Conservation (phyloP, 2,329 filamentous ascomycete species). For the Colletotrichum godetiae region DNA sequence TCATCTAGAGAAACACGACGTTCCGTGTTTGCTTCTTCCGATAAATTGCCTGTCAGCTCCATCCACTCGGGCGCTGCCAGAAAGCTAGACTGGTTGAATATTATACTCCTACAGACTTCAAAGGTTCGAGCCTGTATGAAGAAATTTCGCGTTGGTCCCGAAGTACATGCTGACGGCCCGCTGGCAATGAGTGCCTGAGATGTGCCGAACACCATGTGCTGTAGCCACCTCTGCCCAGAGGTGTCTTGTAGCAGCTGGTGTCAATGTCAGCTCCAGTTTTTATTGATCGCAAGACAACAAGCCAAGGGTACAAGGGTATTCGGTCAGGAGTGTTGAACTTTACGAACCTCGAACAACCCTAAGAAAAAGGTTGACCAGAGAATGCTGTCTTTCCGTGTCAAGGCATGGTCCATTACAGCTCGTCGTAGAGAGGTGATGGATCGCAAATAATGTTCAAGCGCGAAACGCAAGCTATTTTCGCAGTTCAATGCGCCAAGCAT, state of each 20-base stretch:
- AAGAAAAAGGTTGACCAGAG: slow-evolving; percentile 49
- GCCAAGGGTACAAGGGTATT: not conserved
- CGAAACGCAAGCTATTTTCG: slow-evolving; percentile 21
- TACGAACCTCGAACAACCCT: slow-evolving; percentile 47
- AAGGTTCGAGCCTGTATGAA: slow-evolving; percentile 45
- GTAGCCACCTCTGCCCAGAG: slow-evolving; percentile 46
- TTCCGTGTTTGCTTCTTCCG: not conserved
- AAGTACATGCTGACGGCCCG: slow-evolving; percentile 41
- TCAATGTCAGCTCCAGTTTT: not conserved
- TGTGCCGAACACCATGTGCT: slow-evolving; percentile 49
- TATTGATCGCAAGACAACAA: too few species aligned
- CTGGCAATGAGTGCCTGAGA: slow-evolving; percentile 44
- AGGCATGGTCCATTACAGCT: slow-evolving; percentile 21
- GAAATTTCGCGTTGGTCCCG: slow-evolving; percentile 39
- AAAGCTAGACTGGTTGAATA: slow-evolving; percentile 44
- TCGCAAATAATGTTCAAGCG: slow-evolving; percentile 41
- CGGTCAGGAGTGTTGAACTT: too few species aligned
- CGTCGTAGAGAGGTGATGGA: slow-evolving; percentile 40
- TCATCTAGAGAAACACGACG: slow-evolving; percentile 35
- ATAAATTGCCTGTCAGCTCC: not conserved
- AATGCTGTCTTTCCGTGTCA: not conserved
- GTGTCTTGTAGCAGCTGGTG: slow-evolving; percentile 46
- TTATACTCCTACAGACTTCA: slow-evolving; percentile 46
- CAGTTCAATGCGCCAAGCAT: slow-evolving; percentile 6
- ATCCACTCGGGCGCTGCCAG: slow-evolving; percentile 42